Base-by-base conservation (phyloP, 2,329 filamentous ascomycete genomes). In the Fusarium sublunatum region DNA sequence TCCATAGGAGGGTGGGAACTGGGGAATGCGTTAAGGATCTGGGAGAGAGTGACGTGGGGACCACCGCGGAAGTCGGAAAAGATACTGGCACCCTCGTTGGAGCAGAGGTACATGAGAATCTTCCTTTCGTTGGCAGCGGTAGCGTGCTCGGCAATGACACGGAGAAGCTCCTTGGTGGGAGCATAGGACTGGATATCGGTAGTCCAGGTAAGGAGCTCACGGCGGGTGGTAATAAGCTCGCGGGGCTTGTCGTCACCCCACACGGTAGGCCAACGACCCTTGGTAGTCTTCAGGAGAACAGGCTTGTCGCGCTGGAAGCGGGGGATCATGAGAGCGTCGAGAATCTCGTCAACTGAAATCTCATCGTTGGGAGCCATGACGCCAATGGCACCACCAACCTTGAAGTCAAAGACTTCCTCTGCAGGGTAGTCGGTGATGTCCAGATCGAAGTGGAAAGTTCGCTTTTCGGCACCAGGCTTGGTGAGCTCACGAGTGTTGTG, bases 21-120 rank as follows among this genome's bases (percentile, higher is more conserved):
- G 3, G 95, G 93, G 81, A 99, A 99, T 2, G 95, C 95, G 72
- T 90, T 84, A 28, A 99, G 86, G 7, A 99, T 84, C 78, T 98
- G 95, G 13, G 89, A 83, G 19, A 99, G 79, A 32, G 92, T 93
- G 70, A 97, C 84, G 73, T 97, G 89, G 1, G 93, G 91, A 6
- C 91, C 92, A 3, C 93, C 97, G 45, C 95, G 90, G 70, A 99
- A 88, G 75, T 98, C 93, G 78, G 95, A 98, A 80, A 99, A 98
- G 12, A 89, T 86, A 4, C 90, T 91, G 76, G 98, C 93, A 42
- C 95, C 95, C 77, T 99, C 92, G 13, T 90, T 92, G 7, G 93
- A 92, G 76, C 90, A 91, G 19, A 98, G 86, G 77, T 89, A 98
- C 69, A 87, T 82, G 42, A 99, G 85, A 25, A 98, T 89, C 82